Percentiles rank a stretch among this genome's conserved stretches.
phyloP scores from a whole-genome alignment of 768 basidiomycete genomes.

The Boletus rubescentipes region DNA sequence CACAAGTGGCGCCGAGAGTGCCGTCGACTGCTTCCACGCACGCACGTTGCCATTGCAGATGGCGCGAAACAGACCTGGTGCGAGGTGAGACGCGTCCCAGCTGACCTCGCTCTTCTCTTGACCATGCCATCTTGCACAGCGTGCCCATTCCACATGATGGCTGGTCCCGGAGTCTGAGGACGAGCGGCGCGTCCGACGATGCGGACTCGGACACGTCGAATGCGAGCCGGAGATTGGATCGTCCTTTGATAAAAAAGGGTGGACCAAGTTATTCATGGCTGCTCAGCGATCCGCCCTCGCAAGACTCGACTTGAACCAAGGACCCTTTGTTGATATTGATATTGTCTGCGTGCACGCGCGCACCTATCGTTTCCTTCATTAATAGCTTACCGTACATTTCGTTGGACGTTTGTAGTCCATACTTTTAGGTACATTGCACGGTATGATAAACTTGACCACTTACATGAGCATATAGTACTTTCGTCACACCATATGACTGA shows the following conservation, averaged over 20 bases:
- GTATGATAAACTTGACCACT: too few relatives aligned
- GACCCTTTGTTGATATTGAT: not conserved
- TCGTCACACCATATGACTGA: too few relatives aligned
- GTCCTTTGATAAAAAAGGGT: not conserved
- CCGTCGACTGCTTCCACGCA: not conserved
- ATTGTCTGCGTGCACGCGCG: not conserved
- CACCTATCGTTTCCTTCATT: not conserved
- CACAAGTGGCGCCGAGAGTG: not conserved
- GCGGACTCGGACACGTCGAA: slow-evolving; percentile 25
- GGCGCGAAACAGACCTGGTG: slow-evolving; percentile 13
- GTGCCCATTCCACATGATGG: not conserved
- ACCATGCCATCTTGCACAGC: not conserved
- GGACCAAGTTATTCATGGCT: slow-evolving; percentile 14
- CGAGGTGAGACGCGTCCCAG: slow-evolving; percentile 13
- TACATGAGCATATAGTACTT: too few relatives aligned
- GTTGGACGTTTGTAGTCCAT: not conserved
- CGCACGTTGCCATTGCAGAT: slow-evolving; percentile 16
- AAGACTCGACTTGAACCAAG: slow-evolving; percentile 2
- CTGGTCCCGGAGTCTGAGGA: slow-evolving; percentile 15
- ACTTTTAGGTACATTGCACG: not conserved
- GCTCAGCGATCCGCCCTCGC: slow-evolving; percentile 1
- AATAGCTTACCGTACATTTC: not conserved
- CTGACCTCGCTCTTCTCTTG: not conserved
- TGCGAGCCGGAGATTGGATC: slow-evolving; percentile 1
- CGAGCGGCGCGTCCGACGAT: not conserved